Percentiles rank a stretch among this genome's conserved stretches.
phyloP scores from a whole-genome alignment of 1,139 yeast genomes.

The Schizosaccharomyces versatilis region DNA sequence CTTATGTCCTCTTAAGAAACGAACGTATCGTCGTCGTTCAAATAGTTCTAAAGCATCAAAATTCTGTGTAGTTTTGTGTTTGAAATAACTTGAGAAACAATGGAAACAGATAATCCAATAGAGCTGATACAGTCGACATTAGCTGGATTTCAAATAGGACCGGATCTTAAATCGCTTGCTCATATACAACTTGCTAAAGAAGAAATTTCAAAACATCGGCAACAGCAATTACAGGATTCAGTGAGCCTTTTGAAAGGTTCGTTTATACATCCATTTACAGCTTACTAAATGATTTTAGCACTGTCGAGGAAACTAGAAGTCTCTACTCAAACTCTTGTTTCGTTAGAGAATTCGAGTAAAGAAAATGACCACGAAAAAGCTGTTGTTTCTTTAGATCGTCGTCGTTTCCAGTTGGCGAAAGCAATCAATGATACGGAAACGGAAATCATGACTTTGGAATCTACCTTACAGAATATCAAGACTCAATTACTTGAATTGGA shows the following conservation, averaged over 20 bases:
- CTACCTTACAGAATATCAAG: conserved; percentile 25
- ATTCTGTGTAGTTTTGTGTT: too few species aligned
- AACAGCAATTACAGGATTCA: background rate
- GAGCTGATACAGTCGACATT: background rate
- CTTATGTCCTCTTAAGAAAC: too few species aligned
- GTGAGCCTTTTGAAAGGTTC: background rate
- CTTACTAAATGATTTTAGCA: background rate
- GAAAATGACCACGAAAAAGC: conserved; percentile 14
- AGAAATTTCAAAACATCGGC: background rate
- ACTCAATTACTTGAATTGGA: conserved; percentile 22
- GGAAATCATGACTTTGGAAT: conserved; percentile 27
- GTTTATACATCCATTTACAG: background rate
- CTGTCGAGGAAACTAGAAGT: background rate
- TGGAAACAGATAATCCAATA: background rate
- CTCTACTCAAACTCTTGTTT: background rate
- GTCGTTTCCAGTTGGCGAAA: conserved; percentile 34
- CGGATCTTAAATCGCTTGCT: background rate
- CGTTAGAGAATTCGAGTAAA: background rate
- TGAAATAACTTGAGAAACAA: too few species aligned
- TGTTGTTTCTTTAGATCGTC: conserved; percentile 24
- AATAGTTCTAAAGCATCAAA: too few species aligned
- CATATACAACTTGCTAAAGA: background rate
- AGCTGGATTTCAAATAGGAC: background rate
- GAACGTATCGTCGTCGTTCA: too few species aligned
- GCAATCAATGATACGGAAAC: conserved; percentile 36